Base-by-base conservation (phyloP, 2,329 filamentous ascomycete genomes). In the Neopestalotiopsis rosae region DNA sequence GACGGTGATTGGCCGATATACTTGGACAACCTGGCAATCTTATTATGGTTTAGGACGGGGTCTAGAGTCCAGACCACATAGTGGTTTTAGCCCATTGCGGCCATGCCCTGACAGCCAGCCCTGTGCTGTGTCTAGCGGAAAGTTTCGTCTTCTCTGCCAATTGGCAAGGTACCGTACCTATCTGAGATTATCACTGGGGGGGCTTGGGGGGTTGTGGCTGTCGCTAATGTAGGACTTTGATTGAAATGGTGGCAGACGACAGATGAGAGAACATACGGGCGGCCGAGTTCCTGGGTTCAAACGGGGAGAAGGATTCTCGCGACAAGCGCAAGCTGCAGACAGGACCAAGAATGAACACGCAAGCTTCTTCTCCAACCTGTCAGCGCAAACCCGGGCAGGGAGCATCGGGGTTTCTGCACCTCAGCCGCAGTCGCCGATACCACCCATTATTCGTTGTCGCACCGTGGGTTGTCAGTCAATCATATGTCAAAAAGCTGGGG, bases 51-150 rank as follows among this genome's bases (percentile, higher is more conserved):
- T 52, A 20, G 45, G 45, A 52, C 45, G 14, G n/a, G n/a, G 9
- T 52, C 45, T 17, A 52, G 45, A 24, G 45, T 52, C 45, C 45
- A 52, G 45, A 52, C 45, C 45, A 17, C 45, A 52, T 52, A n/a
- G 45, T 9, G 45, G 45, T 52, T 20, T 20, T 12, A n/a, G 45
- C 17, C 24, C 45, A 17, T 4, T 52, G 45, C 45, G 45, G 45
- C 45, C 45, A 52, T 52, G 45, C 45, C 45, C n/a, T 52, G 45
- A 52, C 45, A 52, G 45, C 45, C 45, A 52, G 45, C 45, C 45
- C 7, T 52, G 5, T 17, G 17, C 42, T 14, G 42, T 49, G 45
- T n/a, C 45, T 52, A 52, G 45, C 45, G 20, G 20, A 52, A 24
- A 52, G 45, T 10, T 20, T n/a, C 17, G 20, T 52, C 14, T 49